Conservation (phyloP, 2,329 filamentous ascomycete genomes). For the Aspergillus costaricaensis region DNA sequence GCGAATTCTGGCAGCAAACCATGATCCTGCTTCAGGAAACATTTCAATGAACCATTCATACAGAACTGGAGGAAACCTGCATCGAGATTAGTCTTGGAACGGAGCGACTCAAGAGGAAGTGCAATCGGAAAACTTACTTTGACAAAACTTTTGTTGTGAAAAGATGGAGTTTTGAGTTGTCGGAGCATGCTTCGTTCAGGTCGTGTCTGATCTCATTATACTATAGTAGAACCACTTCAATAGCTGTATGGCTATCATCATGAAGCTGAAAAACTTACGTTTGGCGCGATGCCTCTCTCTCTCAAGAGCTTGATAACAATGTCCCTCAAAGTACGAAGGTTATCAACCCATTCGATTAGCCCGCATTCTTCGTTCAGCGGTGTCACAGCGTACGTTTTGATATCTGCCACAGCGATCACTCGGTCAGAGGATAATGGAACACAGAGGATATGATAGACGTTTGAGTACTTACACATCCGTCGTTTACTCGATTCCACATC, state of each 20-base stretch:
- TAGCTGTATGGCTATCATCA: background rate
- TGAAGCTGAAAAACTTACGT: constrained; percentile 37
- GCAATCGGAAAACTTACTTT: constrained; percentile 33
- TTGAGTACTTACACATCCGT: constrained; percentile 62
- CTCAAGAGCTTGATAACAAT: constrained; percentile 80
- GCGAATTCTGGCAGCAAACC: constrained; percentile 83
- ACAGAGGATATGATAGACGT: background rate
- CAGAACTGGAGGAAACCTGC: constrained; percentile 77
- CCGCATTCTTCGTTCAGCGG: constrained; percentile 97
- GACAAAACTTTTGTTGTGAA: constrained; percentile 68
- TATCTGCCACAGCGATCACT: constrained; percentile 53
- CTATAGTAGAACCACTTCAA: constrained; percentile 45
- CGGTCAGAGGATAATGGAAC: constrained; percentile 1
- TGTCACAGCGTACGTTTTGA: constrained; percentile 95
- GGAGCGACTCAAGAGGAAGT: background rate
- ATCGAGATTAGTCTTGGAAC: constrained; percentile 13
- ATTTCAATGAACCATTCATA: constrained; percentile 95
- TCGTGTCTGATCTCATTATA: constrained; percentile 65
- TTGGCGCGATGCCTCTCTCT: constrained; percentile 65
- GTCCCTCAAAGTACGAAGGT: constrained; percentile 89
- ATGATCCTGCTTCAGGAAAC: constrained; percentile 87
- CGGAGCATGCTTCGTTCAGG: constrained; percentile 66
- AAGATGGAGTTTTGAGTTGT: constrained; percentile 63
- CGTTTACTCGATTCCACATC: constrained; percentile 88
- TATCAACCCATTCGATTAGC: constrained; percentile 97